Percentiles rank a stretch among this genome's conserved stretches.
Conservation (phyloP, 805 yeast genomes). For the Lipomyces yamadae region DNA sequence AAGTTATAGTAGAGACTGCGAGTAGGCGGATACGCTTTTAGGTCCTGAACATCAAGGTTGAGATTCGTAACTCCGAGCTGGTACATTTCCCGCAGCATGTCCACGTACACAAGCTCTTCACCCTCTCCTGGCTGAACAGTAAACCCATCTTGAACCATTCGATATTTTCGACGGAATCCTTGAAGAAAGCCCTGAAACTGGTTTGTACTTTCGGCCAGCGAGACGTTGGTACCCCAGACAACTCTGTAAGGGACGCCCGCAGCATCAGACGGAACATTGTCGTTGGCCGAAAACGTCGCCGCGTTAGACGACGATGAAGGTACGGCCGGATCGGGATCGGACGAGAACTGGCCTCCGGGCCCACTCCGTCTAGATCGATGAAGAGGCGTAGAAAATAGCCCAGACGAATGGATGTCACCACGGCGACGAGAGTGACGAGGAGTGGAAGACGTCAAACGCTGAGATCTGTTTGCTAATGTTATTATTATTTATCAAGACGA, state of each 20-base stretch:
- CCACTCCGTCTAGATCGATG: conserved; percentile 52
- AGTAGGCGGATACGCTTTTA: conserved; percentile 75
- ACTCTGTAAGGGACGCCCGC: conserved; percentile 53
- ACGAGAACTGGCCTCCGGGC: conserved; percentile 13
- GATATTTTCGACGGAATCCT: conserved; percentile 78
- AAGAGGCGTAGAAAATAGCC: conserved; percentile 69
- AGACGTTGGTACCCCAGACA: conserved; percentile 98
- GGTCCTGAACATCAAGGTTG: conserved; percentile 80
- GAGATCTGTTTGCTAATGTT: conserved; percentile 11
- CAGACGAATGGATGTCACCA: conserved; percentile 78
- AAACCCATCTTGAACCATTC: conserved; percentile 58
- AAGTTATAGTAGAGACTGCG: conserved; percentile 82
- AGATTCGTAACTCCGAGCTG: conserved; percentile 79
- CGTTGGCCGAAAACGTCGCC: conserved; percentile 30
- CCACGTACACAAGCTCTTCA: conserved; percentile 74
- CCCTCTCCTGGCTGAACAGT: conserved; percentile 58
- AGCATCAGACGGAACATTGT: conserved; percentile 37
- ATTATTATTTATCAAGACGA: neutral
- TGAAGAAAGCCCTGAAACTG: conserved; percentile 80
- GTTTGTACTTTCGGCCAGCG: conserved; percentile 83
- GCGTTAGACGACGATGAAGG: conserved; percentile 29
- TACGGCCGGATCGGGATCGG: conserved; percentile 28
- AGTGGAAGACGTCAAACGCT: conserved; percentile 18
- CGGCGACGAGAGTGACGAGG: conserved; percentile 49
- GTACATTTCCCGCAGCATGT: conserved; percentile 73